Percentiles rank a stretch among this genome's conserved stretches.
Evolutionary conservation across 345 rosid genomes (phyloP).

Genomic region (Lumnitzera littorea): DNA sequence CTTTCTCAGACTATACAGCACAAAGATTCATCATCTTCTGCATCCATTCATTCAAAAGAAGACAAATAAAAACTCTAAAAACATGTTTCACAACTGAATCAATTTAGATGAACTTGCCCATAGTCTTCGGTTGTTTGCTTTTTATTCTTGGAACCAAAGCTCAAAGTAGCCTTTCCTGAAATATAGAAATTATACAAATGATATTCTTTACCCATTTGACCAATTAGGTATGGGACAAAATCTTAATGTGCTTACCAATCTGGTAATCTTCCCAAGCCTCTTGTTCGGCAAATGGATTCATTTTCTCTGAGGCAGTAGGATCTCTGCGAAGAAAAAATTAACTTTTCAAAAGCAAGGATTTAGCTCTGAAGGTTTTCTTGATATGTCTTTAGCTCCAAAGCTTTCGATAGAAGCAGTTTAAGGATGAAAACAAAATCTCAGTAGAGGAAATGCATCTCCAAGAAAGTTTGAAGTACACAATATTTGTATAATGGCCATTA

Average conservation of each 20-base stretch:
- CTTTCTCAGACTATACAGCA: no score
- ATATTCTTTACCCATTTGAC: neutral
- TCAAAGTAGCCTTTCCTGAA: constrained; percentile 78
- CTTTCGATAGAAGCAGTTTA: no score
- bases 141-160: constrained; percentile 79
- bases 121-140: constrained; percentile 57
- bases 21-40: no score
- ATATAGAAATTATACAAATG: constrained; percentile 8
- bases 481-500: no score
- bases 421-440: neutral
- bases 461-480: no score
- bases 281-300: constrained; percentile 98
- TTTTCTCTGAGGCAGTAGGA: constrained; percentile 60
- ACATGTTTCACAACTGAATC: neutral
- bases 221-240: neutral
- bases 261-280: constrained; percentile 99
- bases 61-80: no score
- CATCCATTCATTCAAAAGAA: no score
- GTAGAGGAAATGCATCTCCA: no score
- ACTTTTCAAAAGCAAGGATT: constrained; percentile 3
- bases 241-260: constrained; percentile 45
- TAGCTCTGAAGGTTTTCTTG: neutral
- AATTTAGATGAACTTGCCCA: constrained; percentile 43
- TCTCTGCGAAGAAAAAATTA: constrained; percentile 36
- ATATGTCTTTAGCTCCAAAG: no score